Evolutionary conservation across 2,329 filamentous ascomycete genomes (phyloP).

Genomic region (Eutypa lata): DNA sequence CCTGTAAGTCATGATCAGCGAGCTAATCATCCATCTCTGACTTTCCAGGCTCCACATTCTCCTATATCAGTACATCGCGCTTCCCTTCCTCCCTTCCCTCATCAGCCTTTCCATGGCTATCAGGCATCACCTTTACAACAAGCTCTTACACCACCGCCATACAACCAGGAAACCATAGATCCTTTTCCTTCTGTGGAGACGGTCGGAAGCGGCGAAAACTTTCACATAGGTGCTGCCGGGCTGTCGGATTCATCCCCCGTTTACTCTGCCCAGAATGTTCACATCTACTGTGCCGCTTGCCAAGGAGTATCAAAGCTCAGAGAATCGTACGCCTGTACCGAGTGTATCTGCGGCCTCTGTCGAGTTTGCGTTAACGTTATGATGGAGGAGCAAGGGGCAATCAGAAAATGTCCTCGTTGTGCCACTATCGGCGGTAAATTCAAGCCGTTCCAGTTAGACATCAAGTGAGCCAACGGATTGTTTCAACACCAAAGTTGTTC

Average conservation of each 20-base stretch:
- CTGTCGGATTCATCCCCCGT: constrained; percentile 69
- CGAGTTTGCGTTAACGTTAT: constrained; percentile 81
- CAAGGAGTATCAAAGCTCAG: constrained; percentile 72
- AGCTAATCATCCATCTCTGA: constrained; percentile 42
- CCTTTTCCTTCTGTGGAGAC: constrained; percentile 89
- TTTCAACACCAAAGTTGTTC: background rate
- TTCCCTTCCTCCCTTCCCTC: constrained; percentile 58
- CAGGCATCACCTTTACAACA: constrained; percentile 89
- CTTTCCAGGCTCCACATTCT: constrained; percentile 59
- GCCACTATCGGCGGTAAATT: constrained; percentile 76
- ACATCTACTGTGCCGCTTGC: constrained; percentile 92
- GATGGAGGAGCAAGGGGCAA: constrained; percentile 70
- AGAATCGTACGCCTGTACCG: constrained; percentile 89
- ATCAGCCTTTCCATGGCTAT: constrained; percentile 67
- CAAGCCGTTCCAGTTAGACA: constrained; percentile 82
- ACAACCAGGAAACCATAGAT: constrained; percentile 64
- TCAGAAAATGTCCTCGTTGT: constrained; percentile 76
- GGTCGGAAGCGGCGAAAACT: constrained; percentile 67
- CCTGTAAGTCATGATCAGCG: constrained; percentile 60
- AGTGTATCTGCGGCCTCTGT: constrained; percentile 93
- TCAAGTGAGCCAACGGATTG: constrained; percentile 50
- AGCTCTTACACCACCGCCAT: constrained; percentile 79
- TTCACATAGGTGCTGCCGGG: constrained; percentile 65
- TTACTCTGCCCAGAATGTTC: constrained; percentile 71
- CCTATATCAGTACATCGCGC: constrained; percentile 61